Base-by-base conservation (phyloP, 306 rosid species). In the Medicago arabica region DNA sequence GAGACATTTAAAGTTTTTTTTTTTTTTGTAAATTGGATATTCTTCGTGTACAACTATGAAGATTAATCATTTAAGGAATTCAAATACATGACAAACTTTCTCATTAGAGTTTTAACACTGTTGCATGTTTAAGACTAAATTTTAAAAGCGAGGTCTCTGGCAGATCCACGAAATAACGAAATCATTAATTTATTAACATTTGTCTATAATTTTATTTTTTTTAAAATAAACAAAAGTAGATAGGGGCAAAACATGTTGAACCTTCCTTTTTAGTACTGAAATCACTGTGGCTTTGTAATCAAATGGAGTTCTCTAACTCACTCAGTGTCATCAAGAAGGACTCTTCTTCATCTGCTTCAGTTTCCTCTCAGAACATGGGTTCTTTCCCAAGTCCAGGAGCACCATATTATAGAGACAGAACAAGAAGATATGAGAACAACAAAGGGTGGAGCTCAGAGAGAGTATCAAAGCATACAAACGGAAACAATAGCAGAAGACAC, bases 391-490 rank as follows among this genome's bases (percentile, higher is more conserved):
- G 84, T 54, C 84, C 84, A 81, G 84, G 81, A n/a, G 82, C 82
- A 31, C 86, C 90, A 9, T 82, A 64, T 53, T 85, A 91, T 17
- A 81, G 93, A 4, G 87, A 85, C 0, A 63, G 70, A 49, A 46
- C 60, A n/a, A 67, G 57, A 51, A 34, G 23, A 8, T 5, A 13
- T 23, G 82, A 79, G 64, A 75, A 63, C 80, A 95, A 83, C 67
- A 93, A 86, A 83, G 97, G 96, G 9, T 93, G 96, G 89, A 83
- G 86, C 75, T 93, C 98, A 9, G 98, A 93, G 47, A 79, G 96
- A 43, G 81, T 93, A 6, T 72, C 97, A 9, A 85, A 73, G 53
- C 67, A 75, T 4, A 43, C 75, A 15, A 80, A 72, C 9, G 78
- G 72, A 19, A 65, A 76, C 28, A 78, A 80, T 23, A 76, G 87